Evolutionary conservation across 78 protist genomes (phyloP).

Genomic region (Dictyostelium purpureum): DNA sequence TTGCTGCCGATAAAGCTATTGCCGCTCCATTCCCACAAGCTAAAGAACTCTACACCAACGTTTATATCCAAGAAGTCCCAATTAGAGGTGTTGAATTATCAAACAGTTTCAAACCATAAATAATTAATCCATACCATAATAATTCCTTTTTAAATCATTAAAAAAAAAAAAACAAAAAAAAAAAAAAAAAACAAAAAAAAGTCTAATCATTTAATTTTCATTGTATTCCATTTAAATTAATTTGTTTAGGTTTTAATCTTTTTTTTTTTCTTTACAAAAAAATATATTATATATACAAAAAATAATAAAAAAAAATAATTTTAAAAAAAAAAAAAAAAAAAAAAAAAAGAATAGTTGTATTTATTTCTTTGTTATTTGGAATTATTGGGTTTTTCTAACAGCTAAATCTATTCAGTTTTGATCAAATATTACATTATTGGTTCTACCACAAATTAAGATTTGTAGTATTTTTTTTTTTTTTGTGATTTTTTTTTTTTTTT

Average conservation of each 20-base stretch:
- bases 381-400: no score
- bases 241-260: no score
- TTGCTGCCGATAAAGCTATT: slow-evolving; percentile 86
- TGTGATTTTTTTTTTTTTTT: no score
- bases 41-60: slow-evolving; percentile 74
- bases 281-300: no score
- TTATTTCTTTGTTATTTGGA: background rate
- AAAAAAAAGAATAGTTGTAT: background rate
- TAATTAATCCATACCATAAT: background rate
- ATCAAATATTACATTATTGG: no score
- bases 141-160: background rate
- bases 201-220: no score
- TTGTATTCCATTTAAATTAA: no score
- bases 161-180: background rate
- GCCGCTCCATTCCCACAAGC: slow-evolving; percentile 61
- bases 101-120: slow-evolving; percentile 39
- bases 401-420: no score
- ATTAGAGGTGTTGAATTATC: slow-evolving; percentile 52
- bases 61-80: slow-evolving; percentile 75
- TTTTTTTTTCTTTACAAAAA: no score
- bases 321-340: background rate
- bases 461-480: no score
- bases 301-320: background rate
- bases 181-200: background rate
- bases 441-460: no score